Evolutionary conservation across 768 basidiomycete genomes (phyloP).

Genomic region (Lyophyllum atratum): DNA sequence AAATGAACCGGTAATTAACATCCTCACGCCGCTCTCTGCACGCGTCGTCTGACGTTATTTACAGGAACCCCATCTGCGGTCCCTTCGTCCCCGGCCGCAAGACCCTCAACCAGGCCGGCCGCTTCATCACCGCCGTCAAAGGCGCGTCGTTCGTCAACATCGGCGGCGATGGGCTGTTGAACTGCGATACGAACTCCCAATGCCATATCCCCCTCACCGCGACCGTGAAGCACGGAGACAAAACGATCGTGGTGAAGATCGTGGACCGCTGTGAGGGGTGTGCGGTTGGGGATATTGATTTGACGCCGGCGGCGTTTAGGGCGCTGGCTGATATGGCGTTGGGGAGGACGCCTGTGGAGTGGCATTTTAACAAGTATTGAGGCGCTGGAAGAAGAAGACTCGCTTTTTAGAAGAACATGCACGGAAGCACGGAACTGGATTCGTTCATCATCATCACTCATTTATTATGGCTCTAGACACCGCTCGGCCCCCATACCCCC

Average conservation of each 20-base stretch:
- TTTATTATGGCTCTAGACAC: neutral
- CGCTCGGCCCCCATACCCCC: neutral
- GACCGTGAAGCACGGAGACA: constrained; percentile 29
- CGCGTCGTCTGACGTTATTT: neutral
- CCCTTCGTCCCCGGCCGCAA: constrained; percentile 29
- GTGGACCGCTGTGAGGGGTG: constrained; percentile 57
- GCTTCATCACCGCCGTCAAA: constrained; percentile 22
- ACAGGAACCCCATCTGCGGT: constrained; percentile 31
- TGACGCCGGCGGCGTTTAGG: constrained; percentile 28
- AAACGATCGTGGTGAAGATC: constrained; percentile 39
- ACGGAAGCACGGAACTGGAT: neutral
- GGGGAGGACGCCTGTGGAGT: constrained; percentile 33
- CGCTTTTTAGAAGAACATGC: neutral
- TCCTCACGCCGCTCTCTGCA: neutral
- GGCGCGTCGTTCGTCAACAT: constrained; percentile 19
- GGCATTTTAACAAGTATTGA: constrained; percentile 37
- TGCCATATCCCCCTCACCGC: constrained; percentile 25
- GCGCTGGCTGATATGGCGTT: constrained; percentile 25
- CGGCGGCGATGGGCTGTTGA: constrained; percentile 30
- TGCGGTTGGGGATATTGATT: constrained; percentile 26
- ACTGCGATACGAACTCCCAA: constrained; percentile 19
- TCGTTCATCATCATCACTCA: neutral
- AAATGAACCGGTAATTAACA: constrained; percentile 25
- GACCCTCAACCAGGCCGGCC: constrained; percentile 17
- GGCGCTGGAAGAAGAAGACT: neutral